Base-by-base conservation (phyloP, 805 yeast species). In the Saccharomycopsis selenospora region DNA sequence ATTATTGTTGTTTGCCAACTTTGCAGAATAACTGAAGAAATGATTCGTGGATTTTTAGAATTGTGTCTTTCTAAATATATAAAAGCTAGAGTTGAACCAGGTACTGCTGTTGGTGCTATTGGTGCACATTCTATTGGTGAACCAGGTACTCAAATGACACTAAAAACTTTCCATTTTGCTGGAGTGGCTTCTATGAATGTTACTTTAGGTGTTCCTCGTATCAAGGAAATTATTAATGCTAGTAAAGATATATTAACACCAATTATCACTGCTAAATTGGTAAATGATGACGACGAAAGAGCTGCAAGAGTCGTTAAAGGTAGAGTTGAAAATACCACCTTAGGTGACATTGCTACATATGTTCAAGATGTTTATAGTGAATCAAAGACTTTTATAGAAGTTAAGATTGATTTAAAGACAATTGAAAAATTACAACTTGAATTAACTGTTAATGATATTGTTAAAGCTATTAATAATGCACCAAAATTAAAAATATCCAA, bases 121-220 rank as follows among this genome's bases (percentile, higher is more conserved):
- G 99, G 98, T 57, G 99, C 99, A 0, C 99, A 93, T 64, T 87
- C 96, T 40, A 93, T 93, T 71, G 99, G 99, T 70, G 99, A 91
- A 63, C 99, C 99, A 20, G 99, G 98, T 65, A 93, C 99, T 0
- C 99, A 93, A 70, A 93, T 93, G 99, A 93, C 99, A 3, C 75
- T 85, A 62, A 85, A 85, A 64, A 85, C 95, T 51, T 91, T 91
- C 87, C 99, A 93, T 74, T 93, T 93, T 75, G 99, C 99, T 60
- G 99, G 99, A 75, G 99, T 93, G 50, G 98, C 99, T 29, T 85
- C 96, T 42, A 93, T 91, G 97, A 93, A 93, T 71, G 96, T 91
- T 56, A 93, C 99, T 0, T 77, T 93, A 57, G 99, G 99, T 78
- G 99, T 93, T 46, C 99, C 99, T 44, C 96, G 99, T 77, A 91